Evolutionary conservation across 1,139 yeast genomes (phyloP).

Genomic region (Yamadazyma taylorii): DNA sequence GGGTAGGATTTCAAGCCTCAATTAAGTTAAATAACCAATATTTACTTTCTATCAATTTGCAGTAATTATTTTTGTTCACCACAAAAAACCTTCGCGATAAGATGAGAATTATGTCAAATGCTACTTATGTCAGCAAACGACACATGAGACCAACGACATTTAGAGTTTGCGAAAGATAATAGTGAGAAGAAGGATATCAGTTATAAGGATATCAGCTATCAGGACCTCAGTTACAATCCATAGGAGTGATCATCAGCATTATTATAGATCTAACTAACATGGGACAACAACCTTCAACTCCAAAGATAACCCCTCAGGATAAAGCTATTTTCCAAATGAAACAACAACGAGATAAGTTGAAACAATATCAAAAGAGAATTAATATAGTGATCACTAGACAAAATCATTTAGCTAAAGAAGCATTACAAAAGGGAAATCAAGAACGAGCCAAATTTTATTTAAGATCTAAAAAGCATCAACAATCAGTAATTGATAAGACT

Average conservation of each 20-base stretch:
- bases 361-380: slow-evolving; percentile 69
- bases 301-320: slow-evolving; percentile 78
- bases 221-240: too few relatives aligned
- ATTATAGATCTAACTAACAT: too few relatives aligned
- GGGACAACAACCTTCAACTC: slow-evolving; percentile 49
- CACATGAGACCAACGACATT: too few relatives aligned
- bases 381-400: slow-evolving; percentile 57
- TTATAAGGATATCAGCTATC: too few relatives aligned
- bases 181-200: too few relatives aligned
- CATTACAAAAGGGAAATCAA: slow-evolving; percentile 53
- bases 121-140: background rate
- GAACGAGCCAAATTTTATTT: slow-evolving; percentile 69
- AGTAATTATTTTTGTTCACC: slow-evolving; percentile 4
- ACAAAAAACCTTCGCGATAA: too few relatives aligned
- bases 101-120: background rate
- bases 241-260: too few relatives aligned
- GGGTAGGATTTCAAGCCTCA: slow-evolving; percentile 11
- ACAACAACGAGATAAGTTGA: slow-evolving; percentile 81
- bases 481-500: slow-evolving; percentile 63
- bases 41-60: slow-evolving; percentile 1
- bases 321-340: slow-evolving; percentile 83
- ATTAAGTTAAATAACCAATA: background rate
- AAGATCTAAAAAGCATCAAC: slow-evolving; percentile 79
- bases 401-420: slow-evolving; percentile 55
- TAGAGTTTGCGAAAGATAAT: too few relatives aligned